phyloP scores from a whole-genome alignment of 2,329 filamentous ascomycete species.

The Microdochium nivale region DNA sequence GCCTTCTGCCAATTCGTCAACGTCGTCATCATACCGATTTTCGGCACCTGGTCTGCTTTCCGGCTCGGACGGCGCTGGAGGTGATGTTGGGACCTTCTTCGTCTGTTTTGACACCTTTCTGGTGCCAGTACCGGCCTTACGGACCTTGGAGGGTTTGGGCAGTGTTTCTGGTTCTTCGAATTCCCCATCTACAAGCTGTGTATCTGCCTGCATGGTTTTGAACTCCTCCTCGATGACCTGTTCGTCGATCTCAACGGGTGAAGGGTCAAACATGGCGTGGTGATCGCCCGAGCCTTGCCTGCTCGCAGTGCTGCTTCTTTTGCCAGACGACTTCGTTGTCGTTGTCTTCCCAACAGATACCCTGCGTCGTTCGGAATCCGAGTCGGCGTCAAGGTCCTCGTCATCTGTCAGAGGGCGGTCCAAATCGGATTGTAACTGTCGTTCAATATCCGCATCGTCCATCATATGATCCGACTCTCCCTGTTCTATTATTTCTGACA shows the following conservation, averaged over 20 bases:
- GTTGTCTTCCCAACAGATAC: conserved; percentile 18
- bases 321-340: conserved; percentile 16
- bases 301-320: conserved; percentile 15
- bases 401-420: conserved; percentile 46
- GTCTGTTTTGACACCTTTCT: conserved; percentile 44
- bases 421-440: conserved; percentile 56
- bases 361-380: conserved; percentile 33
- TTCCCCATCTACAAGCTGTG: conserved; percentile 34
- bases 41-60: conserved; percentile 5
- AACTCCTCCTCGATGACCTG: conserved; percentile 42
- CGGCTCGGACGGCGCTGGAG: conserved; percentile 7
- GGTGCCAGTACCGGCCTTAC: conserved; percentile 31
- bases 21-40: conserved; percentile 1
- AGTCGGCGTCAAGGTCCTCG: conserved; percentile 37
- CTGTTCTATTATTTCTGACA: conserved; percentile 13
- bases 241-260: conserved; percentile 34
- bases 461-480: conserved; percentile 33
- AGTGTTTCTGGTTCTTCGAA: conserved; percentile 18
- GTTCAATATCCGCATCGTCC: conserved; percentile 58
- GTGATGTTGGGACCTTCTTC: conserved; percentile 25
- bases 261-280: conserved; percentile 45
- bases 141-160: conserved; percentile 43
- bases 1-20: conserved; percentile 13
- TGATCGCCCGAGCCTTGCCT: conserved; percentile 22
- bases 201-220: conserved; percentile 29